Percentiles rank a stretch among this genome's conserved stretches.
Conservation (phyloP, 2,329 filamentous ascomycete genomes). For the Chrysosporium queenslandicum region DNA sequence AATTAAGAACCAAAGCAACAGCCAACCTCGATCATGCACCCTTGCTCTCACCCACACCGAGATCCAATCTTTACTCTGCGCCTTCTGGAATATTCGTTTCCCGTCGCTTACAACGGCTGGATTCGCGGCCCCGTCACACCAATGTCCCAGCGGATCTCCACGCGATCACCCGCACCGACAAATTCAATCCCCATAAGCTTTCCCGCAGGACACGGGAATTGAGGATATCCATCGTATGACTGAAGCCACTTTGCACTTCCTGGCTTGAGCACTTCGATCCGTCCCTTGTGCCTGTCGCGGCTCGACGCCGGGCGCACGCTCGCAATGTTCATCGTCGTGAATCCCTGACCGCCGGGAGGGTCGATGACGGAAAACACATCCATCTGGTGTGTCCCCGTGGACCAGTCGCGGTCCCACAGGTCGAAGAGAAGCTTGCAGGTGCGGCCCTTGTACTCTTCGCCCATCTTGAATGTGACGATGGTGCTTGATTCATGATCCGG, state of each 20-base stretch:
- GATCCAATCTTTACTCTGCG: too few relatives aligned
- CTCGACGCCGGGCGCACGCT: constrained; percentile 15
- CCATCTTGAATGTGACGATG: constrained; percentile 21
- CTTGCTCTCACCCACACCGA: not conserved
- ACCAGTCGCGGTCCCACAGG: constrained; percentile 19
- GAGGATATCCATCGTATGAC: constrained; percentile 18
- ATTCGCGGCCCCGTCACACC: constrained; percentile 21
- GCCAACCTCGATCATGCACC: too few relatives aligned
- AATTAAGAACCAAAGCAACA: too few relatives aligned
- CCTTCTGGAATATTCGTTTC: not conserved
- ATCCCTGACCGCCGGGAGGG: constrained; percentile 12
- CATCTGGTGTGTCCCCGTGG: constrained; percentile 19
- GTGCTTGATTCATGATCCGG: constrained; percentile 19
- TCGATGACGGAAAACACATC: constrained; percentile 23
- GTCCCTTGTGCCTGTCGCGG: constrained; percentile 20
- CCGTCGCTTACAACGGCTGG: constrained; percentile 8
- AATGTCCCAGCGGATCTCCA: constrained; percentile 21
- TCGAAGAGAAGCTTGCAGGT: constrained; percentile 22
- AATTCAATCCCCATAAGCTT: constrained; percentile 22
- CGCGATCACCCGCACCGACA: constrained; percentile 22
- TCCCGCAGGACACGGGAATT: constrained; percentile 20
- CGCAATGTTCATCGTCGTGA: not conserved
- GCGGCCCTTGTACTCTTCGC: constrained; percentile 14
- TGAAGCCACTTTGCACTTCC: constrained; percentile 20
- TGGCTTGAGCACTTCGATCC: constrained; percentile 15